A percentile compares a stretch with the other conserved stretches of the same genome.
Evolutionary conservation across 2,329 filamentous ascomycete species (phyloP).

Genomic region (Aspergillus ochraceoroseus): DNA sequence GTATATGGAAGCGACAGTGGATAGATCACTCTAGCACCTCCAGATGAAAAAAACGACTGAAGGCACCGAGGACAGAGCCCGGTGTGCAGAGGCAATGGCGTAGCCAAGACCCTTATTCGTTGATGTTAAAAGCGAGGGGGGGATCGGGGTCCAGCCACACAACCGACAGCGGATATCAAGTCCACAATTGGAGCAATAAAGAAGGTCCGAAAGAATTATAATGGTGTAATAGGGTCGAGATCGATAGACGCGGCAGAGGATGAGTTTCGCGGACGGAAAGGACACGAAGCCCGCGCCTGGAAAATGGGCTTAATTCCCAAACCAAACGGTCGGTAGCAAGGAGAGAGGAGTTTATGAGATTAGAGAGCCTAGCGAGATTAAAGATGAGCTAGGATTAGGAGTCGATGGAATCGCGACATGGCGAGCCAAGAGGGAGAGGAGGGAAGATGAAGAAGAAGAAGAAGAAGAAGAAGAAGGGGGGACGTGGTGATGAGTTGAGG

Average conservation of each 20-base stretch:
- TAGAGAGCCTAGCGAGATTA: conserved; percentile 11
- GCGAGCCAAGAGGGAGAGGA: conserved; percentile 7
- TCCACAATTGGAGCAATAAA: conserved; percentile 7
- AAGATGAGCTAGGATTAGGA: conserved; percentile 13
- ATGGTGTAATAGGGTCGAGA: conserved; percentile 4
- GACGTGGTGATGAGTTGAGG: background rate
- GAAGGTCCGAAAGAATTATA: conserved; percentile 5
- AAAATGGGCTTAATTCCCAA: conserved; percentile 12
- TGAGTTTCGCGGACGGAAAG: conserved; percentile 12
- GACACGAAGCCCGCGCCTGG: conserved; percentile 16
- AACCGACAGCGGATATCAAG: conserved; percentile 12
- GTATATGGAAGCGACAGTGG: background rate
- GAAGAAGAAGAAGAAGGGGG: conserved; percentile 2
- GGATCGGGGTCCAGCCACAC: conserved; percentile 10
- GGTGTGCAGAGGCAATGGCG: conserved; percentile 12
- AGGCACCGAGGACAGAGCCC: conserved; percentile 2
- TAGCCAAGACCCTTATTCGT: conserved; percentile 13
- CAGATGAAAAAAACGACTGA: background rate
- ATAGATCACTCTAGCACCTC: conserved; percentile 1
- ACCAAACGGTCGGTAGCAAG: conserved; percentile 8
- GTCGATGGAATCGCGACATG: conserved; percentile 11
- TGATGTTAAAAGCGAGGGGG: conserved; percentile 12
- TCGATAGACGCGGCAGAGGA: conserved; percentile 7
- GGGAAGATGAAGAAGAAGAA: background rate
- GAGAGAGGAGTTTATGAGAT: conserved; percentile 1